phyloP scores from a whole-genome alignment of 345 rosid genomes.

The Pistacia atlantica region DNA sequence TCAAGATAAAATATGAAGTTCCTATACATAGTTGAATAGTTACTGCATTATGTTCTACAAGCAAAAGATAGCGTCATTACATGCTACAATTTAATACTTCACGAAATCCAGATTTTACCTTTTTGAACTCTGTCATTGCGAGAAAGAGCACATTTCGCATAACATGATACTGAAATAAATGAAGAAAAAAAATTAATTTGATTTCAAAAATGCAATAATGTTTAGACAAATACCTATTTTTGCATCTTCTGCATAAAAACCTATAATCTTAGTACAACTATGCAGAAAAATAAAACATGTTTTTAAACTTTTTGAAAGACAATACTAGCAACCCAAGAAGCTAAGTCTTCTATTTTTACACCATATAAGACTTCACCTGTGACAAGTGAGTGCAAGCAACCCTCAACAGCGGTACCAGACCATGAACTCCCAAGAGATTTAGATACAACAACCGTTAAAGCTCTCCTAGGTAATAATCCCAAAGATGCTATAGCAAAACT shows the following conservation, averaged over 20 bases:
- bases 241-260: not conserved
- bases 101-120: conserved; percentile 45
- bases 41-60: not conserved
- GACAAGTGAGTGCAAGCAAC: conserved; percentile 71
- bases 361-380: conserved; percentile 45
- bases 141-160: conserved; percentile 70
- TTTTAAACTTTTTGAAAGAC: not conserved
- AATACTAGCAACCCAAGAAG: conserved; percentile 9
- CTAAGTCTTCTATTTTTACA: not conserved
- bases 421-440: conserved; percentile 60
- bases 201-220: not conserved
- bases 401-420: conserved; percentile 67
- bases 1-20: not conserved
- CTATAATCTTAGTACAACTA: not conserved
- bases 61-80: not conserved
- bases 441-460: conserved; percentile 44
- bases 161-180: conserved; percentile 68
- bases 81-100: not conserved
- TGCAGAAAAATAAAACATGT: not conserved
- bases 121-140: conserved; percentile 73
- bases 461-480: conserved; percentile 58
- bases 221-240: not conserved
- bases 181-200: conserved; percentile 5
- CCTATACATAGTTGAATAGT: not conserved
- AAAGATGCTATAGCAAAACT: conserved; percentile 52